Conservation (phyloP, 257 asterid genomes). For the Plantago ovata region DNA sequence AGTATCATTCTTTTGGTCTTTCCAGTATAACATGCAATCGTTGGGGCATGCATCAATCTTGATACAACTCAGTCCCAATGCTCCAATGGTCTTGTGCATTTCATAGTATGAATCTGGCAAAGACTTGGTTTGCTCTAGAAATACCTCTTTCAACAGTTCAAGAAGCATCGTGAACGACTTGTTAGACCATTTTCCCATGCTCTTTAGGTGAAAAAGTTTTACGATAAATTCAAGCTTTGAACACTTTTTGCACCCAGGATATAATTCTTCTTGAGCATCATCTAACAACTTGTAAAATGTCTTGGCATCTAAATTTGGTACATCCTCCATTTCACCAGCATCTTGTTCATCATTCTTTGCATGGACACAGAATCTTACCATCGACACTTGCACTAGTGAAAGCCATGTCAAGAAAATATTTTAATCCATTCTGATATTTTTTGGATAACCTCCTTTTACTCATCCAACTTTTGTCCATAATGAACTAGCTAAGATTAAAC, state of each 20-base stretch:
- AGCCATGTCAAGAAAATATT: conserved; percentile 8
- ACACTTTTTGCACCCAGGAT: conserved; percentile 5
- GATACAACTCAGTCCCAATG: conserved; percentile 7
- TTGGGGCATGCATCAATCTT: conserved; percentile 14
- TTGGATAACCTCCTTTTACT: conserved; percentile 2
- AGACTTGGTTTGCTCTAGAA: not conserved
- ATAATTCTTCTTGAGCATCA: conserved; percentile 5
- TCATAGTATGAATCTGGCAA: conserved; percentile 15
- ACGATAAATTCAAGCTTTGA: conserved; percentile 13
- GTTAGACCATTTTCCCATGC: conserved; percentile 18
- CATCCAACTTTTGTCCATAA: conserved; percentile 20
- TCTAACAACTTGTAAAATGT: conserved; percentile 9
- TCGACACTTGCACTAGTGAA: not conserved
- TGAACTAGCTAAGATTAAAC: not conserved
- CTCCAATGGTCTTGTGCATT: conserved; percentile 6
- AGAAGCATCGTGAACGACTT: conserved; percentile 17
- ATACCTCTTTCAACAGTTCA: conserved; percentile 18
- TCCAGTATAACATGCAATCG: conserved; percentile 15
- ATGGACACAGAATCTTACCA: conserved; percentile 3
- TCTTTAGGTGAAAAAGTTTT: conserved; percentile 15
- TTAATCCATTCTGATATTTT: not conserved
- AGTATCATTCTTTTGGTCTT: conserved; percentile 3
- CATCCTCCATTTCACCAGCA: not conserved
- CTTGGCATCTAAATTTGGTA: conserved; percentile 14
- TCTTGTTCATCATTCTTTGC: conserved; percentile 3